These are phyloP conservation scores for Ascochyta rabiei DNA, from an alignment of 2,329 filamentous ascomycete species.

Conservation along the genomic window DNA sequence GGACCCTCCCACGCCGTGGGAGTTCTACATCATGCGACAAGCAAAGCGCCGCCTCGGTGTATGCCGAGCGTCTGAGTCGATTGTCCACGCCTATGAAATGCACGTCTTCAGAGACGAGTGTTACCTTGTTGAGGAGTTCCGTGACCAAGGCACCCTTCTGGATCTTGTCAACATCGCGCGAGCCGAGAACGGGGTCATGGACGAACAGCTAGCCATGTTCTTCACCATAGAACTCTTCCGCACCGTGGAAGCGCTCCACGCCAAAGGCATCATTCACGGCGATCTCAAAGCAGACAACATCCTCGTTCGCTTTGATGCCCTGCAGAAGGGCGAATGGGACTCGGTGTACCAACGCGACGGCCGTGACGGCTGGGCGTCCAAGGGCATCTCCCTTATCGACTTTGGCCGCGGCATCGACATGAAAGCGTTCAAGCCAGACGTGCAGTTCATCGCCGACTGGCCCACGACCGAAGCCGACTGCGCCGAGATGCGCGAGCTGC, in stretches of 20 bases:
- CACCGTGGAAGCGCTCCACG: constrained; percentile 85
- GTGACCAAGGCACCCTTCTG: constrained; percentile 89
- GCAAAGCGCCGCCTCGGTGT: constrained; percentile 77
- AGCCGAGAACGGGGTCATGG: constrained; percentile 76
- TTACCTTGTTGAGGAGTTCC: constrained; percentile 85
- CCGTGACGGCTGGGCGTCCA: constrained; percentile 75
- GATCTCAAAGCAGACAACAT: constrained; percentile 97
- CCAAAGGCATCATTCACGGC: constrained; percentile 81
- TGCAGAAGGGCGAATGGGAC: constrained; percentile 56
- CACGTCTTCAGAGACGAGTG: constrained; percentile 90
- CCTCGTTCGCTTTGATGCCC: constrained; percentile 77
- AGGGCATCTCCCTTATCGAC: constrained; percentile 88
- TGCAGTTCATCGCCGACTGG: constrained; percentile 96
- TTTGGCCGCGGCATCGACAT: constrained; percentile 96
- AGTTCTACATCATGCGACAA: constrained; percentile 93
- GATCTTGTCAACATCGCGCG: constrained; percentile 90
- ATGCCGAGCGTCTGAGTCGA: constrained; percentile 72
- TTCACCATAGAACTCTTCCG: constrained; percentile 90
- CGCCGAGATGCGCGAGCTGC: constrained; percentile 90
- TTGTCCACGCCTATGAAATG: constrained; percentile 86
- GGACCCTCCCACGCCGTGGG: constrained; percentile 85
- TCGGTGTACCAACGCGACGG: constrained; percentile 76
- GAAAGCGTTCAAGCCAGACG: constrained; percentile 75
- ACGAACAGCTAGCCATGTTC: constrained; percentile 93
- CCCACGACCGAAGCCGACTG: constrained; percentile 86